Evolutionary conservation across 768 basidiomycete species (phyloP), one percentile per base, ranked within the genome.

Genomic region (Xerocomellus dryophilus): DNA sequence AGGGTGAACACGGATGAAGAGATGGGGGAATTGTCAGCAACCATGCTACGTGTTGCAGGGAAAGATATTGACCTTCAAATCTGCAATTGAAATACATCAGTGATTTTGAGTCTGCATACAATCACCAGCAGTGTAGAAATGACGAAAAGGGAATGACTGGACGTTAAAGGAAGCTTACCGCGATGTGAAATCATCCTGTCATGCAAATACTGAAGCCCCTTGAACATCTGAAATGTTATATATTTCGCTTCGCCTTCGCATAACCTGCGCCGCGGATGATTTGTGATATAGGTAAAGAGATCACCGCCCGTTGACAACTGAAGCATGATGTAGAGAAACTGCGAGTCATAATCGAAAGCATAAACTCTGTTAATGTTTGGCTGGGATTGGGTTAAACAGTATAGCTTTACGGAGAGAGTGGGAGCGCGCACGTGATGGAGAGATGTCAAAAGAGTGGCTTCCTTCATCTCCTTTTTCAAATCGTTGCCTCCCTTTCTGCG

Each of bases 261-360:
- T 17, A 93, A 75, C 51, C 75, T 80, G 32, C 71, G 73, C 23
- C 79, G 78, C 17, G 78, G 72, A 54, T 83, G 78, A 51, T 77
- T 83, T 15, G 81, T 83, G 58, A 93, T 86, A 68, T 92, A 91
- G 3, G 88, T 88, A 68, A 92, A 92, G n/a, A 93, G 78, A 63
- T 93, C 90, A 21, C 90, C 90, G 10, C 90, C 90, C 0, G 90
- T 91, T 61, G 88, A 91, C 8, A 93, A 76, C 68, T 93, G 86
- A 32, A 93, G 82, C 70, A 93, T 91, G 40, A 93, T 88, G 67
- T 91, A 86, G 81, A 88, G 75, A 65, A 85, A 86, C 59, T 77
- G 77, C 1, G 79, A 73, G 56, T 82, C 75, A 32, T 81, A 77
- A 64, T 86, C 82, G 11, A 87, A 84, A 50, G 84, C 85, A 61